These are phyloP conservation scores for Zanthoxylum bungeanum DNA, from an alignment of 345 rosid species.

Conservation along the genomic window DNA sequence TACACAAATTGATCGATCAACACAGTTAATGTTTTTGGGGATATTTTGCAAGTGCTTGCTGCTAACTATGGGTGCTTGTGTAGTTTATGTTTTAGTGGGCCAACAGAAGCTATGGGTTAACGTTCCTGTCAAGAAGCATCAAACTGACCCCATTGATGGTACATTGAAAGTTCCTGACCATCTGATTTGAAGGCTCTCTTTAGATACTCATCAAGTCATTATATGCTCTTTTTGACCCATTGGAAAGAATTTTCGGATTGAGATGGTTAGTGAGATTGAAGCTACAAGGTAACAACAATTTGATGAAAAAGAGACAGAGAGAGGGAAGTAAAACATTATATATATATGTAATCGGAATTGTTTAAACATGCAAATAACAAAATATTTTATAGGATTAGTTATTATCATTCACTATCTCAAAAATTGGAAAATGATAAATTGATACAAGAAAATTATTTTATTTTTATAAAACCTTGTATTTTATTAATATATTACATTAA, in stretches of 20 bases:
- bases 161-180: background rate
- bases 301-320: background rate
- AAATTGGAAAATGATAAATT: too few species aligned
- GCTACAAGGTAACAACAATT: background rate
- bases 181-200: background rate
- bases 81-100: background rate
- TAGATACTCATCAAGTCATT: background rate
- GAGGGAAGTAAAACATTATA: too few species aligned
- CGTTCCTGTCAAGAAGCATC: background rate
- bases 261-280: background rate
- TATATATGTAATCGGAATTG: too few species aligned
- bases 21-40: background rate
- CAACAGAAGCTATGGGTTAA: background rate
- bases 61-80: background rate
- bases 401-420: too few species aligned
- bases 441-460: too few species aligned
- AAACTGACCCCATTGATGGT: background rate
- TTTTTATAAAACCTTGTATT: too few species aligned
- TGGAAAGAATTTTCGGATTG: background rate
- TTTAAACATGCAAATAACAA: too few species aligned
- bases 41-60: background rate
- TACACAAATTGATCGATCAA: background rate
- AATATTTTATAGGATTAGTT: too few species aligned
- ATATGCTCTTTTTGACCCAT: background rate
- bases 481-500: too few species aligned